These are phyloP conservation scores for Chamaecyparis obtusa DNA, from an alignment of 75 land plant species.

Conservation along the genomic window DNA sequence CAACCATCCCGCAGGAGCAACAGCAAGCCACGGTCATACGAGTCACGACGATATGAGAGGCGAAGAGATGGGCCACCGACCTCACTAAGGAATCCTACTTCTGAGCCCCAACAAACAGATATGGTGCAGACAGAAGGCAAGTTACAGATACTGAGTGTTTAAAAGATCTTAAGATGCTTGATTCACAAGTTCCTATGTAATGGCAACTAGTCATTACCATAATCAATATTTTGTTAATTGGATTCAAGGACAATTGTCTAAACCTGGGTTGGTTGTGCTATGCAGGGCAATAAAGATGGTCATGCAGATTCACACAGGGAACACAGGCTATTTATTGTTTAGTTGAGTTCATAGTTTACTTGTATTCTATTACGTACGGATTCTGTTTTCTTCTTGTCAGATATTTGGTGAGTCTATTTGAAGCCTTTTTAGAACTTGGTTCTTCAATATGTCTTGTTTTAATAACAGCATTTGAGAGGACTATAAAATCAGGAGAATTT, in stretches of 20 bases:
- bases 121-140: slow-evolving; percentile 6
- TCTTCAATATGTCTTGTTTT: not conserved
- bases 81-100: not conserved
- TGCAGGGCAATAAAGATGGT: slow-evolving; percentile 10
- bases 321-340: not conserved
- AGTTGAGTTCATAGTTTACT: not conserved
- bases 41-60: not conserved
- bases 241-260: not conserved
- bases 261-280: not conserved
- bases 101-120: not conserved
- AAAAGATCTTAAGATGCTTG: not conserved
- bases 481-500: not conserved
- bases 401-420: not conserved
- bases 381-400: not conserved
- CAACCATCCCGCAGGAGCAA: slow-evolving; percentile 6
- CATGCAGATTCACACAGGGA: not conserved
- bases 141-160: not conserved
- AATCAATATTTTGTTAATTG: not conserved
- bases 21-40: not conserved
- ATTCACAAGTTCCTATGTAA: not conserved
- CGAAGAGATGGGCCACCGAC: not conserved
- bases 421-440: not conserved
- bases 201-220: not conserved
- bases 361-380: not conserved
- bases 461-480: not conserved